A percentile compares a stretch with the other conserved stretches of the same genome.
These are phyloP conservation scores for Aegle marmelos DNA, from an alignment of 345 rosid species.

Conservation along the genomic window DNA sequence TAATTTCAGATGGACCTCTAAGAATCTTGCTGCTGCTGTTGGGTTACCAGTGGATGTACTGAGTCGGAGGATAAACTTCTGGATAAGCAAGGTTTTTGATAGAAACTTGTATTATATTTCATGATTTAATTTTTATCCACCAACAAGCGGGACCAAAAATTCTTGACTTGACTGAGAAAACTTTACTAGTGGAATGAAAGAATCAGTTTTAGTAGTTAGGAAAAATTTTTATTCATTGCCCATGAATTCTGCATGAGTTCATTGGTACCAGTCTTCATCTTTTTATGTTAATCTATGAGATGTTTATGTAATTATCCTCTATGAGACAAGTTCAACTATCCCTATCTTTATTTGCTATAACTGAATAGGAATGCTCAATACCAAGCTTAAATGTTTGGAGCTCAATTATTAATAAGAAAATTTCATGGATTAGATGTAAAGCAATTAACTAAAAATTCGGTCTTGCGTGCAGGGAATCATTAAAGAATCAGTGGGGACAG, in stretches of 20 bases:
- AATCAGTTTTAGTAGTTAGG: background rate
- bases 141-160: background rate
- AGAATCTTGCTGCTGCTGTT: slow-evolving; percentile 60
- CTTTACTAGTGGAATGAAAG: background rate
- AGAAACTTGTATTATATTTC: slow-evolving; percentile 2
- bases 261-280: background rate
- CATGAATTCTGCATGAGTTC: background rate
- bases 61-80: slow-evolving; percentile 71
- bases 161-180: background rate
- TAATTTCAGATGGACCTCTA: slow-evolving; percentile 74
- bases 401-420: background rate
- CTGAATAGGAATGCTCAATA: background rate
- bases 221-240: background rate
- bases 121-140: background rate
- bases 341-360: slow-evolving; percentile 11
- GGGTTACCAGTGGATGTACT: slow-evolving; percentile 74
- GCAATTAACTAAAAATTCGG: background rate
- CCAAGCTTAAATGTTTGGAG: background rate
- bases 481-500: slow-evolving; percentile 57
- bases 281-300: background rate
- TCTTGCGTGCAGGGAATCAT: slow-evolving; percentile 67
- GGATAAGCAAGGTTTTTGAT: slow-evolving; percentile 80
- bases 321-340: background rate
- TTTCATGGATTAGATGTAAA: slow-evolving; percentile 3
- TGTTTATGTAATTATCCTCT: background rate